Evolutionary conservation across 345 rosid species (phyloP), one percentile per base, ranked within the genome.

Genomic region (Eucalyptus marginata): DNA sequence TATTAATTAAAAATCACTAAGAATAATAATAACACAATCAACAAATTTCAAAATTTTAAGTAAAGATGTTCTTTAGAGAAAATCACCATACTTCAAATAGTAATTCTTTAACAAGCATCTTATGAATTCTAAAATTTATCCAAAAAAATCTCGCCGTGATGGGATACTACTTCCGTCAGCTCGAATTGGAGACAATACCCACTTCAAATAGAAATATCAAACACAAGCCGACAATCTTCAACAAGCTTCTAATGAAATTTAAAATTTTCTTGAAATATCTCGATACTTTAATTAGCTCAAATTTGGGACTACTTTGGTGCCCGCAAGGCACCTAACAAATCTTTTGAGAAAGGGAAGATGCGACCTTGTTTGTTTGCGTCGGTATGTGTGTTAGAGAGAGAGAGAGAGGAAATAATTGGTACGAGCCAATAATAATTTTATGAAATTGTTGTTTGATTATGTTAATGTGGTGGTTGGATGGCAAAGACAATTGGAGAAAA

Each of bases 151-250:
- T 18, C 1, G 4, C 2, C 13, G 2, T 2, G 25, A 20, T 64
- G 20, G 10, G 17, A 9, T 8, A 66, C 3, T 66, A 31, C 5
- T 31, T 15, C 1, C 2, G 5, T 31, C 1, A 8, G 0, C 43
- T 33, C 4, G 7, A 68, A 68, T 33, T 33, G 11, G 25, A 36
- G 80, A 33, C 33, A 33, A 68, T 10, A 17, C 44, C 80, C 9
- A 33, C 44, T 33, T 68, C 11, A 33, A 33, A 33, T 68, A 33
- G 7, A 68, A 33, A 33, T 10, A 71, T 33, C 11, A 33, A 33
- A 40, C 81, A 18, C 81, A 18, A 71, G n/a, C 25, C 14, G 1
- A 71, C 43, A 33, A 10, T 36, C 81, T 8, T 17, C 3, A 43
- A 36, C 27, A 36, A 71, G 81, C 27, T 5, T 36, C 46, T 18